Base-by-base conservation (phyloP, 2,329 filamentous ascomycete species). In the Monosporascus cannonballus region DNA sequence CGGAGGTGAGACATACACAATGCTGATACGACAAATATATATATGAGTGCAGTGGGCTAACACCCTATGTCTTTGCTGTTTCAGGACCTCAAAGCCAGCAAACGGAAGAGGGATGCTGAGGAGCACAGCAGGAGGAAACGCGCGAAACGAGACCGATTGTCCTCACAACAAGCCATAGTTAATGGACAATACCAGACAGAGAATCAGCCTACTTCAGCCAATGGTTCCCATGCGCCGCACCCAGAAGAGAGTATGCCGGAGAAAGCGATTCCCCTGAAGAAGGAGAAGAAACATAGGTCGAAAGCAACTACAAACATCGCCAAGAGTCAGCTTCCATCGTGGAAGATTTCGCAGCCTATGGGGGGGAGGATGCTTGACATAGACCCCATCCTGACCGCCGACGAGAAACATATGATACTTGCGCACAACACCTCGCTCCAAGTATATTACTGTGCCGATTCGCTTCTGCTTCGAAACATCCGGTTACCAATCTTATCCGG, bases 371-470 rank as follows among this genome's bases (percentile, higher is more conserved):
- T 87, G 72, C 71, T 83, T 47, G 76, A 86, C 62, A 78, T 85
- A 54, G 84, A 87, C 56, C 81, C 84, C 2, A 77, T 86, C 44
- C 76, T 87, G 58, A 79, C 80, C 3, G 65, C 68, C 2, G 80
- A 86, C 64, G 83, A 87, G 65, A 76, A 77, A 65, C 80, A 86
- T 69, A 68, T 96, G 39, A 84, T 96, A 53, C 69, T 96, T 52
- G 82, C 86, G 34, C 89, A 90, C 63, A 81, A 85, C 55, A 85
- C 82, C 27, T 86, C 86, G 9, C 76, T 96, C 51, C 87, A 91
- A 67, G 79, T 96, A 25, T 96, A 94, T 70, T 88, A 89, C 2
- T 83, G 89, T 30, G 76, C 82, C 58, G 91, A 90, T 51, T 97
- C 94, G 2, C 80, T 95, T 48, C 81, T 95, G 22, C 76, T 90